Evolutionary conservation across 768 basidiomycete genomes (phyloP), one percentile per base, ranked within the genome.

Genomic region (Pleurotus citrinopileatus): DNA sequence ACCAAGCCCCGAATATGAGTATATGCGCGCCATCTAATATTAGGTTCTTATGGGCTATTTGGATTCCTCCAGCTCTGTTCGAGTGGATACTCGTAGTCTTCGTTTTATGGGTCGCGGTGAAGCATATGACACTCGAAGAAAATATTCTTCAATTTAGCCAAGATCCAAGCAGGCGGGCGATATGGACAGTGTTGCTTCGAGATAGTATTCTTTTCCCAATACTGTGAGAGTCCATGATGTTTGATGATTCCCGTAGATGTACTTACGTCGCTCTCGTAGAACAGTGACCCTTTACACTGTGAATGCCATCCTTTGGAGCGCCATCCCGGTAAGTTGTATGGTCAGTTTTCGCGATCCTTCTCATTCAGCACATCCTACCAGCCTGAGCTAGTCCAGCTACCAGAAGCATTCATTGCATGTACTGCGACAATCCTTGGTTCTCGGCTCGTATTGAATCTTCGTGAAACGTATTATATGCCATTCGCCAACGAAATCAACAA

Each of bases 381-480:
- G 59, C 38, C 53, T 20, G 46, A 53, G 15, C 36, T 44, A 2
- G 17, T 57, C 4, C 52, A 57, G 47, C 37, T 55, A 37, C 51
- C 56, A 1, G 53, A 57, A 29, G 51, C 47, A 36, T 43, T 55
- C 19, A 27, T 47, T 9, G 28, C 46, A 13, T 55, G 58, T 23
- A 55, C 53, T 5, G 52, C 57, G 15, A 55, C 57, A 5, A 56
- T 64, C 22, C 34, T 62, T 17, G 63, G 63, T 6, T 57, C 58
- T 23, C 58, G 63, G 3, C 58, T 62, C 2, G 59, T 64, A 7
- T 56, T 64, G 22, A 64, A 62, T 36, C 53, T 64, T 10, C 48
- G 63, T n/a, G 63, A 64, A 20, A 52, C 63, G 8, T 64, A 64
- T 42, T 64, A 62, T 36, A 50, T 46, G 19, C 59, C 62, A 13